A percentile compares a stretch with the other conserved stretches of the same genome.
Conservation (phyloP, 75 land plant genomes). For the Selaginella moellendorffii region DNA sequence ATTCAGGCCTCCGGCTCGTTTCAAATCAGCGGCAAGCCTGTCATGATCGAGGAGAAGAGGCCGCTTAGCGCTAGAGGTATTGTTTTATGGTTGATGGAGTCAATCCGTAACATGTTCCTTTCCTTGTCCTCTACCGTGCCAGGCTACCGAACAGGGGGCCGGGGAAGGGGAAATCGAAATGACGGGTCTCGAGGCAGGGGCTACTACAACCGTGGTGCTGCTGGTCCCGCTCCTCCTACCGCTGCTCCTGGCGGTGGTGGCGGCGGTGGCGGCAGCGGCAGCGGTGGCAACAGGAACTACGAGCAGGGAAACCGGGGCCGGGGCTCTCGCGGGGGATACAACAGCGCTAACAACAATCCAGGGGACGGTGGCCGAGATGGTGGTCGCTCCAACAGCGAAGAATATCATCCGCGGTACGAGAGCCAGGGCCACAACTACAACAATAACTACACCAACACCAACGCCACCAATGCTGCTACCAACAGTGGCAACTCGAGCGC, state of each 20-base stretch:
- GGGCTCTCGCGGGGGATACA: background rate
- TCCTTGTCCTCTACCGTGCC: background rate
- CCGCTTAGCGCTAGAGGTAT: background rate
- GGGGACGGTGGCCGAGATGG: background rate
- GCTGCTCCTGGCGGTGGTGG: background rate
- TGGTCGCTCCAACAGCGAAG: no score
- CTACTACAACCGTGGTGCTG: background rate
- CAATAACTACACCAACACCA: background rate
- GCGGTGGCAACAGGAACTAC: background rate
- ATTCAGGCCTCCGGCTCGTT: background rate
- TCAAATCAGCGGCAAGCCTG: background rate
- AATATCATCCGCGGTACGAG: background rate
- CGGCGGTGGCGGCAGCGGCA: background rate
- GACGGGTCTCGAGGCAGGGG: background rate
- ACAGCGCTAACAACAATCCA: background rate
- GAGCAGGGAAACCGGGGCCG: background rate
- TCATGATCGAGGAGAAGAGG: background rate
- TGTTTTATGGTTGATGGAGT: no score
- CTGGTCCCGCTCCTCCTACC: no score
- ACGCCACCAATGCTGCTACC: background rate
- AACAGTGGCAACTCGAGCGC: background rate
- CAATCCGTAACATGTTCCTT: no score
- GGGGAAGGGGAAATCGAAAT: background rate
- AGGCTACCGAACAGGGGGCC: background rate
- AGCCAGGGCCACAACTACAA: background rate